phyloP scores from a whole-genome alignment of 495 filamentous ascomycete genomes.

The Xylaria venustula region DNA sequence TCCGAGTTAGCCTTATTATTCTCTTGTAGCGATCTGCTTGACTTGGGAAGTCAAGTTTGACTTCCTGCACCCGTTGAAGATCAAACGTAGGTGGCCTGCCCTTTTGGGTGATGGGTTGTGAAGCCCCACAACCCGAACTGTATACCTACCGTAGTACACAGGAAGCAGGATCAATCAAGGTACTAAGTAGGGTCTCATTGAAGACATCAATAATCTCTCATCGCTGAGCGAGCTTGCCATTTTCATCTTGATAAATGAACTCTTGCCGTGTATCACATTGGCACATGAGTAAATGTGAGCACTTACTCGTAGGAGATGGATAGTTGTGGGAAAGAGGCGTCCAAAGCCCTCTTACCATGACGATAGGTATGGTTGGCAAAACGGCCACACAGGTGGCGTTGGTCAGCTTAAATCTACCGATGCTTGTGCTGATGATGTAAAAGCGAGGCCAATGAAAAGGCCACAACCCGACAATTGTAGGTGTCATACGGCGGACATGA shows the following conservation, averaged over 20 bases:
- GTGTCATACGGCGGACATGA: neutral
- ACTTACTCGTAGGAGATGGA: too few species aligned
- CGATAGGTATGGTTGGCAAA: neutral
- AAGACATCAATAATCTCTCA: neutral
- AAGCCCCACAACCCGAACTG: neutral
- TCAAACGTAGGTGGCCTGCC: constrained; percentile 14
- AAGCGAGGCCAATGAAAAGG: neutral
- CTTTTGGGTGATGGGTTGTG: constrained; percentile 2
- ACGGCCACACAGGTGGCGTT: neutral
- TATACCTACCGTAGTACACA: too few species aligned
- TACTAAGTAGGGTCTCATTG: constrained; percentile 6
- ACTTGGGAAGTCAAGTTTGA: neutral
- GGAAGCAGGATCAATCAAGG: neutral
- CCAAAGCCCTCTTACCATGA: neutral
- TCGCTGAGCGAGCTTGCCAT: constrained; percentile 9
- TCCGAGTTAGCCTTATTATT: neutral
- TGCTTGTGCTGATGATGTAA: too few species aligned
- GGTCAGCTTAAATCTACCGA: too few species aligned
- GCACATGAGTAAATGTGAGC: neutral
- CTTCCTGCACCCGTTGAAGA: constrained; percentile 7
- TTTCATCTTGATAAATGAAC: neutral
- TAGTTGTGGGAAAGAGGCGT: neutral
- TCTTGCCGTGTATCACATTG: neutral
- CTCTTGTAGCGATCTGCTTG: neutral
- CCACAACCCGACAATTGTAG: neutral